Evolutionary conservation across 2,329 filamentous ascomycete genomes (phyloP).

Genomic region (Aphanoascus verrucosus): DNA sequence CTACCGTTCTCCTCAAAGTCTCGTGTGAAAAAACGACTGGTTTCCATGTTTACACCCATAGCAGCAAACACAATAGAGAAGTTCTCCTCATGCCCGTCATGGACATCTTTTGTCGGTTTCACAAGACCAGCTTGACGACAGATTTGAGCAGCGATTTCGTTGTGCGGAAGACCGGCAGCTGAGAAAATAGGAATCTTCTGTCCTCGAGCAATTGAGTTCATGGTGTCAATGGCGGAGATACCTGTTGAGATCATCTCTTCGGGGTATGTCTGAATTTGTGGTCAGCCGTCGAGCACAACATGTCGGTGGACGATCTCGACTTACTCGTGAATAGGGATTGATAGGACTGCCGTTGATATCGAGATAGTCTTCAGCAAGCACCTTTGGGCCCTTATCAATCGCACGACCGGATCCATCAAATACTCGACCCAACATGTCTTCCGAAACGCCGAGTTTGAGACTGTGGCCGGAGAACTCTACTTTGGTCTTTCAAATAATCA

Average conservation of each 20-base stretch:
- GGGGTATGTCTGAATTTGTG: constrained; percentile 64
- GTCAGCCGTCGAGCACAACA: neutral
- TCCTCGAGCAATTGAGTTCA: constrained; percentile 95
- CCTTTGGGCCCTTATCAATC: constrained; percentile 98
- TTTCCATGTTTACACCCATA: constrained; percentile 99
- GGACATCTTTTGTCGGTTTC: constrained; percentile 85
- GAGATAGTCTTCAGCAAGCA: constrained; percentile 92
- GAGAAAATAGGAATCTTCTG: constrained; percentile 99
- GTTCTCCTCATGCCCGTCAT: constrained; percentile 96
- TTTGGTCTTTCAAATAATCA: constrained; percentile 57
- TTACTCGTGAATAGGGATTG: constrained; percentile 91
- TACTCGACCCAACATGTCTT: constrained; percentile 98
- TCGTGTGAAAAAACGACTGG: constrained; percentile 92
- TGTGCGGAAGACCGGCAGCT: constrained; percentile 92
- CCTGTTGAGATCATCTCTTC: constrained; percentile 99
- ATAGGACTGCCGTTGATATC: constrained; percentile 99
- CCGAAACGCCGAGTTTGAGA: constrained; percentile 95
- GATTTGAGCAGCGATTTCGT: constrained; percentile 98
- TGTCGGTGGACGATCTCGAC: constrained; percentile 21
- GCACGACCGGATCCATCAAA: constrained; percentile 96
- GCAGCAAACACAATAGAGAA: constrained; percentile 99
- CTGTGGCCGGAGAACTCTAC: constrained; percentile 96
- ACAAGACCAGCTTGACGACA: constrained; percentile 94
- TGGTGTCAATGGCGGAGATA: constrained; percentile 97
- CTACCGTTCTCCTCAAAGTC: constrained; percentile 99